These are phyloP conservation scores for Mycena amicta DNA, from an alignment of 768 basidiomycete species.

Conservation along the genomic window DNA sequence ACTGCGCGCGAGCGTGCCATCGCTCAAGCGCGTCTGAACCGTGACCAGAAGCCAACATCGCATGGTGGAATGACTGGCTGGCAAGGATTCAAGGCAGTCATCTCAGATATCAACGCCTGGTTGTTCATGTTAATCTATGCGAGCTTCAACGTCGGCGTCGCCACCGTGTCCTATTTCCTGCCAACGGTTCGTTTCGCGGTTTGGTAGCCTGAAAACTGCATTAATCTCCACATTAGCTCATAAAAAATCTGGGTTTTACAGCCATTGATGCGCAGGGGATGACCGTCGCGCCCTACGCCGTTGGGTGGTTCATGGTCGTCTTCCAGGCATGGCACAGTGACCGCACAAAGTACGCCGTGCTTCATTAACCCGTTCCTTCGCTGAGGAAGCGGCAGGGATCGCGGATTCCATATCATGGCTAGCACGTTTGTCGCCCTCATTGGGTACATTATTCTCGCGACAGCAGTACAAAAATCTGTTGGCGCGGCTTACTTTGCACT, in stretches of 20 bases:
- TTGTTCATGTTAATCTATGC: constrained; percentile 53
- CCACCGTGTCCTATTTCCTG: constrained; percentile 58
- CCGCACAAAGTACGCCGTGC: constrained; percentile 33
- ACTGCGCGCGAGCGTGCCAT: constrained; percentile 55
- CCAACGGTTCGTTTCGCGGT: constrained; percentile 42
- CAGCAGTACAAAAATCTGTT: constrained; percentile 49
- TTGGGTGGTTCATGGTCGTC: constrained; percentile 59
- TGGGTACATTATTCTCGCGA: constrained; percentile 59
- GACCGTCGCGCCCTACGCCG: constrained; percentile 58
- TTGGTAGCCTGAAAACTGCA: not conserved
- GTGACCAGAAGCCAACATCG: constrained; percentile 58
- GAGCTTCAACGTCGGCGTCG: constrained; percentile 59
- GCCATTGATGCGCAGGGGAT: constrained; percentile 60
- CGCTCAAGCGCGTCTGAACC: constrained; percentile 56
- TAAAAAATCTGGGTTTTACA: constrained; percentile 57
- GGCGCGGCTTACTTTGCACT: constrained; percentile 60
- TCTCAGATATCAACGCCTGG: constrained; percentile 55
- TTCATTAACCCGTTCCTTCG: not conserved
- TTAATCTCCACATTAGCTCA: constrained; percentile 37
- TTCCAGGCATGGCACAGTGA: constrained; percentile 60
- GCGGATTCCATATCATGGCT: constrained; percentile 59
- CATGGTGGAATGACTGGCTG: constrained; percentile 62
- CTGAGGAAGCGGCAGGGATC: constrained; percentile 32
- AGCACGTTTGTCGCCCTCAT: constrained; percentile 47
- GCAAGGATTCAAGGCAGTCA: constrained; percentile 56